Evolutionary conservation across 495 filamentous ascomycete species (phyloP).

Genomic region (Cryomyces minteri): DNA sequence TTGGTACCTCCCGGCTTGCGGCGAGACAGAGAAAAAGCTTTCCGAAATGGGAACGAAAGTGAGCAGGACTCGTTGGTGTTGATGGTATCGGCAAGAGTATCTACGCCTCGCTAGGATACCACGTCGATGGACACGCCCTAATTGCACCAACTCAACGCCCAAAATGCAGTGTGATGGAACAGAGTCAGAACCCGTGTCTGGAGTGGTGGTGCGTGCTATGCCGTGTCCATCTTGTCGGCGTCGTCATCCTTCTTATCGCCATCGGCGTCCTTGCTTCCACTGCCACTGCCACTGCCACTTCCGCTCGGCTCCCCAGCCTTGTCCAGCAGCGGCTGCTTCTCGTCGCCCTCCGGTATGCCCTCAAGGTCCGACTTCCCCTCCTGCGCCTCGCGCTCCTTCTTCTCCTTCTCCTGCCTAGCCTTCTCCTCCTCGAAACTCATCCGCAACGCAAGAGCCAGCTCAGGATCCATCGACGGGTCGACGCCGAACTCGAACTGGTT

Average conservation of each 20-base stretch:
- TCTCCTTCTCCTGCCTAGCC: slow-evolving; percentile 70
- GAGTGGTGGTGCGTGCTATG: slow-evolving; percentile 20
- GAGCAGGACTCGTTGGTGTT: too few species aligned
- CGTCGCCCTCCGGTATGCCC: slow-evolving; percentile 66
- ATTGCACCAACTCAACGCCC: too few species aligned
- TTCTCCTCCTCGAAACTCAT: slow-evolving; percentile 99
- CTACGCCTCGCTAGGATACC: too few species aligned
- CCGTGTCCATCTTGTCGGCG: slow-evolving; percentile 78
- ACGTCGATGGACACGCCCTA: too few species aligned
- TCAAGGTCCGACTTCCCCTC: slow-evolving; percentile 54
- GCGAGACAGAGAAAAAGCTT: too few species aligned
- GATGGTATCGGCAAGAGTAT: too few species aligned
- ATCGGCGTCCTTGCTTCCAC: slow-evolving; percentile 9
- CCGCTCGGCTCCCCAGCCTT: slow-evolving; percentile 51
- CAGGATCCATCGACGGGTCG: slow-evolving; percentile 70
- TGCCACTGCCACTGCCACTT: slow-evolving; percentile 20
- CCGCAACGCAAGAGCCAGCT: slow-evolving; percentile 82
- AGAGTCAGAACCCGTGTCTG: too few species aligned
- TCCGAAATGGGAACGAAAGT: too few species aligned
- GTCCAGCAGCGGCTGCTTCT: slow-evolving; percentile 44
- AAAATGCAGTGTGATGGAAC: too few species aligned
- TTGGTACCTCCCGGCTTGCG: too few species aligned
- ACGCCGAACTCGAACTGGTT: slow-evolving; percentile 50
- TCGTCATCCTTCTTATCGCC: slow-evolving; percentile 42
- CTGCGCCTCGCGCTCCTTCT: slow-evolving; percentile 53